Percentiles rank a stretch among this genome's conserved stretches.
phyloP scores from a whole-genome alignment of 2,329 filamentous ascomycete species.

The Albifimbria verrucaria region DNA sequence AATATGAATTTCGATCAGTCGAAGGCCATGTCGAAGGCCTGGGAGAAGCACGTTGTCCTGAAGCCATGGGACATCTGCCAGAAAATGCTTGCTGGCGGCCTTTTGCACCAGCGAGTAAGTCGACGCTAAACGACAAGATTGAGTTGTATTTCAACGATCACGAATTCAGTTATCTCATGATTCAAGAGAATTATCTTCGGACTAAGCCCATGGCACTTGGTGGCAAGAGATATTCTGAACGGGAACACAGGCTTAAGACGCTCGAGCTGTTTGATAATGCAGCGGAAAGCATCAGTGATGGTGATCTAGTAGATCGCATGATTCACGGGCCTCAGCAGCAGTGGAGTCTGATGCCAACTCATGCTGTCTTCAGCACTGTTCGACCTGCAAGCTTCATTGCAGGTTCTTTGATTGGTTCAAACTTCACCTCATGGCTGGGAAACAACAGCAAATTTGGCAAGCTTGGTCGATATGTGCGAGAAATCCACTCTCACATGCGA shows the following conservation, averaged over 20 bases:
- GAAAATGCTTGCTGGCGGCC: constrained; percentile 83
- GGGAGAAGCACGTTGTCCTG: constrained; percentile 95
- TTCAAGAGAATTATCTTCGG: constrained; percentile 94
- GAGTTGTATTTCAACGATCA: constrained; percentile 99
- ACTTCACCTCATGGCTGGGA: constrained; percentile 89
- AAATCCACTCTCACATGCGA: constrained; percentile 97
- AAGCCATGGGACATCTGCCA: constrained; percentile 98
- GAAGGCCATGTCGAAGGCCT: constrained; percentile 93
- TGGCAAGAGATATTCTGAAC: constrained; percentile 52
- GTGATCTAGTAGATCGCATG: constrained; percentile 94
- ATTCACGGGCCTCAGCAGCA: constrained; percentile 98
- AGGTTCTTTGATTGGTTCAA: constrained; percentile 70
- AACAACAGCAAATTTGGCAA: constrained; percentile 87
- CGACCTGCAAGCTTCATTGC: constrained; percentile 83
- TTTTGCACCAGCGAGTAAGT: constrained; percentile 82
- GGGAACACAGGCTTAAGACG: constrained; percentile 73
- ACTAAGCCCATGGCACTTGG: constrained; percentile 69
- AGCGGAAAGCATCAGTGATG: constrained; percentile 94
- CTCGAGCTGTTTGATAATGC: constrained; percentile 84
- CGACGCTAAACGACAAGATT: constrained; percentile 94
- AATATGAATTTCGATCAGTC: constrained; percentile 80
- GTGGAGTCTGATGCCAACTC: constrained; percentile 96
- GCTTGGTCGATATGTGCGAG: constrained; percentile 78
- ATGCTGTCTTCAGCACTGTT: constrained; percentile 94
- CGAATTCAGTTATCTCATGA: constrained; percentile 95